Evolutionary conservation across 768 basidiomycete genomes (phyloP), one percentile per base, ranked within the genome.

Genomic region (Auricularia cornea): DNA sequence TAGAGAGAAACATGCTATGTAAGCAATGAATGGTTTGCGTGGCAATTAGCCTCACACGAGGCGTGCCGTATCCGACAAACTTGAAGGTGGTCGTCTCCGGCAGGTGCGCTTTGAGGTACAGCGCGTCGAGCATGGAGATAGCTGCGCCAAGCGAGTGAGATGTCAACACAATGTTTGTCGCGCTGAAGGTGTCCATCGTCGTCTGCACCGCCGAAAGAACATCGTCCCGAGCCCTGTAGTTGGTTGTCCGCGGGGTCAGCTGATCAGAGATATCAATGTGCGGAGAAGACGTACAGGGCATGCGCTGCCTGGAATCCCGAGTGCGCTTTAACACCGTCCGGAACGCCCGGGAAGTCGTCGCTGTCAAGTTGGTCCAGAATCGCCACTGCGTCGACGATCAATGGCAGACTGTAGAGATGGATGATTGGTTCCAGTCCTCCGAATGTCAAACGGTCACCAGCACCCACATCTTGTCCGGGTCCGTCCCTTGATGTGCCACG

Each of bases 101-200:
- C 33, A 86, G 70, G 63, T 83, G 79, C 28, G 83, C 70, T n/a
- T 81, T 80, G 4, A 85, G 76, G 69, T 77, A 83, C n/a, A 84
- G 73, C 5, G 79, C 73, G 62, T 83, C 81, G 41, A 84, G 72
- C 3, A 84, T 75, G 3, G 83, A 74, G 60, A 86, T 71, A 1
- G 84, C 84, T 32, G 78, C 85, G 57, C 84, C 64, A 33, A 65
- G 56, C 30, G 61, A 62, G 48, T 65, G 64, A 14, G 61, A 62
- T 26, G 62, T 23, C 26, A 62, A 30, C 14, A 51, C 61, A 48
- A 65, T 35, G 6, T 71, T 66, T 1, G 63, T 77, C 18, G 76
- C 66, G 1, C 67, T 67, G 62, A 75, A 73, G 6, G 68, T 60
- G n/a, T 75, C 68, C 12, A 82, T 68, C 11, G 77, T 73, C 3